Evolutionary conservation across 352 stramenopile species (phyloP).

Genomic region (Blastocystis sp.): DNA sequence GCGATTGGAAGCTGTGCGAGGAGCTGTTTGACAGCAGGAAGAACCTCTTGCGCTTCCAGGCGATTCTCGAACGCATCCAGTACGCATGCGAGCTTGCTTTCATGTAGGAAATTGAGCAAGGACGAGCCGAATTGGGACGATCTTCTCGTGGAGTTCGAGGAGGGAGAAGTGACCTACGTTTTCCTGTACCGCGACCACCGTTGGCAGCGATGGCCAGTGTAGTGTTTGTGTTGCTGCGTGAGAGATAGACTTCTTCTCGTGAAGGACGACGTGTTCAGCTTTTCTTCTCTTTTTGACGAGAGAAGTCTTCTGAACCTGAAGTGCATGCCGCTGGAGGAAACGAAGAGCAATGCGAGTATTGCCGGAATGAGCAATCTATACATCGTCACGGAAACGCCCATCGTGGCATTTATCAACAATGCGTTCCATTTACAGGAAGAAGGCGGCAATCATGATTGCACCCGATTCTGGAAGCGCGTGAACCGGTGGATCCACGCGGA

Average conservation of each 20-base stretch:
- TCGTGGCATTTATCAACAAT: conserved; percentile 1
- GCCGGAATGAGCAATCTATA: not conserved
- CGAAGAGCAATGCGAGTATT: not conserved
- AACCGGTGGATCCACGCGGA: conserved; percentile 36
- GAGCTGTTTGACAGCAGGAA: conserved; percentile 24
- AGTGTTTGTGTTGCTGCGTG: not conserved
- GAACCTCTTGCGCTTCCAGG: conserved; percentile 26
- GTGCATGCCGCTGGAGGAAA: not conserved
- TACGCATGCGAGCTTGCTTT: not conserved
- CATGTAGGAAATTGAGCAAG: not conserved
- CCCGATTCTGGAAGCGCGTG: conserved; percentile 31
- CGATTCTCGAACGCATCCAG: conserved; percentile 34
- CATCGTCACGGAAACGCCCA: conserved; percentile 8
- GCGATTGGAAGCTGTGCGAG: conserved; percentile 54
- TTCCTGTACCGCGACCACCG: conserved; percentile 29
- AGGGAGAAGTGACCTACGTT: conserved; percentile 44
- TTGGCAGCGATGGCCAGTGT: conserved; percentile 55
- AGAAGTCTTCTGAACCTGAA: not conserved
- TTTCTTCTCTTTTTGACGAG: not conserved
- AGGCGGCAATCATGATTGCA: not conserved
- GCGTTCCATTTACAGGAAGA: not conserved
- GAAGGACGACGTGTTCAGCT: conserved; percentile 19
- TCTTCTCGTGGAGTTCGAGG: conserved; percentile 54
- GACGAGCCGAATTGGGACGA: not conserved
- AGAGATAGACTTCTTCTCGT: conserved; percentile 31